phyloP scores from a whole-genome alignment of 208 protist species.

The Crithidia thermophila region DNA sequence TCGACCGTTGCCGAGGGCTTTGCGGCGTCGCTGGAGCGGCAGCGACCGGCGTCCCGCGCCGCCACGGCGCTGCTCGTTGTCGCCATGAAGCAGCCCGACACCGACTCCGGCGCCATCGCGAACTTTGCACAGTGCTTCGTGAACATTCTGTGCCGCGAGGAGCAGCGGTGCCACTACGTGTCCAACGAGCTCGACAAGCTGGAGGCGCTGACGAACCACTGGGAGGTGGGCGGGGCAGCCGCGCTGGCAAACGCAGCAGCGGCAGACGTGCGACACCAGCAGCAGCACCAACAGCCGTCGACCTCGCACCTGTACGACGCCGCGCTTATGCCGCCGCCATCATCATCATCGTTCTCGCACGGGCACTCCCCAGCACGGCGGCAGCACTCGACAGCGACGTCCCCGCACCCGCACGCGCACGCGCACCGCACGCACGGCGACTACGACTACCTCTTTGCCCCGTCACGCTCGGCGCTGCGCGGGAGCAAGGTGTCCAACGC shows the following conservation, averaged over 20 bases:
- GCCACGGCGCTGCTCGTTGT: slow-evolving; percentile 61
- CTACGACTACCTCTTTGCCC: slow-evolving; percentile 29
- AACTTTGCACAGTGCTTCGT: slow-evolving; percentile 85
- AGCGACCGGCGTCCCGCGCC: slow-evolving; percentile 8
- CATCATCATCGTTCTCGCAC: no score
- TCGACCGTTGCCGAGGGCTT: no score
- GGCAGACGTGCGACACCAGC: neutral
- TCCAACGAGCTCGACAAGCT: slow-evolving; percentile 52
- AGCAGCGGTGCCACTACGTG: slow-evolving; percentile 61
- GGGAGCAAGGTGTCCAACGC: neutral
- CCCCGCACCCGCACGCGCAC: no score
- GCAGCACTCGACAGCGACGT: neutral
- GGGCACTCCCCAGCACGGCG: neutral
- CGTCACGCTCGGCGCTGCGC: neutral
- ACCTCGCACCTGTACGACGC: no score
- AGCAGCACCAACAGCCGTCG: slow-evolving; percentile 3
- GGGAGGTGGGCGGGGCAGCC: slow-evolving; percentile 27
- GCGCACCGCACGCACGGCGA: neutral
- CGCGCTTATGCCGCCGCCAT: no score
- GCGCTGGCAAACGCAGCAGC: slow-evolving; percentile 29
- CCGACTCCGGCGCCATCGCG: slow-evolving; percentile 54
- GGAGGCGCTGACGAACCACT: slow-evolving; percentile 44
- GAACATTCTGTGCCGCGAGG: slow-evolving; percentile 82
- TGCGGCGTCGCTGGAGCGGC: slow-evolving; percentile 6
- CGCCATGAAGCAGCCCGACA: slow-evolving; percentile 71